Evolutionary conservation across 2,329 filamentous ascomycete species (phyloP).

Genomic region (Cordyceps fumosorosea): DNA sequence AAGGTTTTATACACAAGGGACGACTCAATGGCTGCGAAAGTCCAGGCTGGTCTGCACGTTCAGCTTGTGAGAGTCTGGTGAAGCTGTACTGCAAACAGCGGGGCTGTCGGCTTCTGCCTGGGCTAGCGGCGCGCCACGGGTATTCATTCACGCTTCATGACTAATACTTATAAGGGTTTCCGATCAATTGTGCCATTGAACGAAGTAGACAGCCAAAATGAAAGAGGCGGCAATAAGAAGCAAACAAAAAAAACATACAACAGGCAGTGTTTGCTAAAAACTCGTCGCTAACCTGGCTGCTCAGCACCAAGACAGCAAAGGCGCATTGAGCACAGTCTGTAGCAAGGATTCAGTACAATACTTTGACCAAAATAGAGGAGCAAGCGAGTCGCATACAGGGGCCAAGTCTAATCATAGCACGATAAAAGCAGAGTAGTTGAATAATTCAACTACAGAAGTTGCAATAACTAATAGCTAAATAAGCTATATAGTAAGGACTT

Average conservation of each 20-base stretch:
- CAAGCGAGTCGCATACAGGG: too few relatives aligned
- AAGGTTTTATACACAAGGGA: background rate
- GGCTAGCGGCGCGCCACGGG: background rate
- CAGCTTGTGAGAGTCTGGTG: background rate
- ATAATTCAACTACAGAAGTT: too few relatives aligned
- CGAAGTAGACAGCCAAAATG: background rate
- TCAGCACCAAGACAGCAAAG: too few relatives aligned
- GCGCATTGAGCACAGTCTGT: too few relatives aligned
- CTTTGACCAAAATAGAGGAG: too few relatives aligned
- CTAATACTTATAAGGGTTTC: background rate
- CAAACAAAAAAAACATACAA: background rate
- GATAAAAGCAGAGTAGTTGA: too few relatives aligned
- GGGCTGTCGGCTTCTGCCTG: background rate
- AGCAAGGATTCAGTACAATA: too few relatives aligned
- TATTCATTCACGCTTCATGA: background rate
- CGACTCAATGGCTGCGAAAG: background rate
- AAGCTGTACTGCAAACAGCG: background rate
- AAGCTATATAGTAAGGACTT: too few relatives aligned
- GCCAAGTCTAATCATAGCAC: too few relatives aligned
- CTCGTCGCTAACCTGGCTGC: background rate
- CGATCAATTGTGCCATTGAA: background rate
- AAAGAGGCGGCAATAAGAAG: background rate
- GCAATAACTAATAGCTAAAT: too few relatives aligned
- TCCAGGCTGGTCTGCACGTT: background rate
- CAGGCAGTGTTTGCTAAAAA: background rate